Base-by-base conservation (phyloP, 805 yeast genomes). In the Saturnispora hagleri region DNA sequence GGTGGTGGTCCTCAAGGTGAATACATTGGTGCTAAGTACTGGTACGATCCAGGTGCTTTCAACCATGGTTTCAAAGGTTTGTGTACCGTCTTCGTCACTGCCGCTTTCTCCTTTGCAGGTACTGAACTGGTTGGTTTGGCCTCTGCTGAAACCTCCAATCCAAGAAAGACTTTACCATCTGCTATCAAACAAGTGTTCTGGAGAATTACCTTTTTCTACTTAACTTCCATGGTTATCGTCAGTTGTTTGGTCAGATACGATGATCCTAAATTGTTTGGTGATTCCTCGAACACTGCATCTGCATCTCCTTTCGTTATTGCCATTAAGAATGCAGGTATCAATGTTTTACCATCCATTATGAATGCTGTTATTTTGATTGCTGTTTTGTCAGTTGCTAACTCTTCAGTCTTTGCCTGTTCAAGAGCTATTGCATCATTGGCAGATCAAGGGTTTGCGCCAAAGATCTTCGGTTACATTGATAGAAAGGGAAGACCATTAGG, bases 301-400 rank as follows among this genome's bases (percentile, higher is more conserved):
- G 82, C 87, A 28, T 84, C 90, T 17, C 91, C 91, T 26, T 84
- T 84, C 62, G 90, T 84, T 57, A 75, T 84, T 66, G 89, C 90
- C 41, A 78, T 84, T 52, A 70, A 74, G 31, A 69, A 74, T 50
- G 85, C 79, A 28, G 83, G 84, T 58, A 79, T 84, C 57, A 70
- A 69, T 47, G 85, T 80, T 42, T 73, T 84, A 47, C 90, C 90
- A 48, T 79, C 82, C 49, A 77, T 85, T 55, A 82, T 85, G 72
- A 85, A 85, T 63, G 87, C 81, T 20, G 88, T 84, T 43, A 83
- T 85, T 58, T 71, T 85, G 69, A 66, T 84, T 53, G 82, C 90
- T 3, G 88, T 85, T 27, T 67, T 83, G 51, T 84, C 89, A 7
- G 90, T 84, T 50, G 89, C 89, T 58, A 85, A 84, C 71, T 80